A percentile compares a stretch with the other conserved stretches of the same genome.
These are phyloP conservation scores for Zopfia rhizophila DNA, from an alignment of 2,329 filamentous ascomycete species.

Conservation along the genomic window DNA sequence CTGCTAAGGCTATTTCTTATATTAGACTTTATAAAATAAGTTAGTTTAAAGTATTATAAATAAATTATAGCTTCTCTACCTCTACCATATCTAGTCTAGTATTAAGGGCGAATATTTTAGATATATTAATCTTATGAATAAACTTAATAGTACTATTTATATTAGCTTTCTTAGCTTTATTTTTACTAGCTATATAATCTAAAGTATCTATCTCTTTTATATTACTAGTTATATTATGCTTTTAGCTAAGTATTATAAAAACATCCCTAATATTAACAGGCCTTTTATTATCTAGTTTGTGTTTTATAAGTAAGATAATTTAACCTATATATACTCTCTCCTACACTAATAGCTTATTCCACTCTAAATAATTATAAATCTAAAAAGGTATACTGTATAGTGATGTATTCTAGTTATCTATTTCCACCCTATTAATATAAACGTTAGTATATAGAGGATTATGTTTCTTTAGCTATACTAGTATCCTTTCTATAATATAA, in stretches of 20 bases:
- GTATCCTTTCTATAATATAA: neutral
- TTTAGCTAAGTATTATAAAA: neutral
- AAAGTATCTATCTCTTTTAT: too few relatives aligned
- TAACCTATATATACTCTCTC: slow-evolving; percentile 5
- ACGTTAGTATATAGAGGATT: slow-evolving; percentile 1
- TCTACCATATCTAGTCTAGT: too few relatives aligned
- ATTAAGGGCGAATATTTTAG: too few relatives aligned
- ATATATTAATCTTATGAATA: too few relatives aligned
- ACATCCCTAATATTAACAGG: slow-evolving; percentile 7
- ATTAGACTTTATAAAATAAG: too few relatives aligned
- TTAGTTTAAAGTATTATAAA: too few relatives aligned
- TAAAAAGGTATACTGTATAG: slow-evolving; percentile 2
- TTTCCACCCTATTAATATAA: slow-evolving; percentile 1
- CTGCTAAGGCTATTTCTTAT: too few relatives aligned
- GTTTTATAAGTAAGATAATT: slow-evolving; percentile 6
- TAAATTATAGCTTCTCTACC: too few relatives aligned
- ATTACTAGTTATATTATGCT: too few relatives aligned
- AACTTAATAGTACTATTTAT: too few relatives aligned
- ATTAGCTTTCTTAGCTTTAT: too few relatives aligned
- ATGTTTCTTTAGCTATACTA: slow-evolving; percentile 5
- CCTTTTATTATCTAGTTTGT: slow-evolving; percentile 1
- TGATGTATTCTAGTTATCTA: slow-evolving; percentile 2
- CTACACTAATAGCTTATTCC: slow-evolving; percentile 1
- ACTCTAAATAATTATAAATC: slow-evolving; percentile 1
- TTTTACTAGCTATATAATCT: too few relatives aligned